These are phyloP conservation scores for Fusarium napiforme DNA, from an alignment of 2,329 filamentous ascomycete species.

Conservation along the genomic window DNA sequence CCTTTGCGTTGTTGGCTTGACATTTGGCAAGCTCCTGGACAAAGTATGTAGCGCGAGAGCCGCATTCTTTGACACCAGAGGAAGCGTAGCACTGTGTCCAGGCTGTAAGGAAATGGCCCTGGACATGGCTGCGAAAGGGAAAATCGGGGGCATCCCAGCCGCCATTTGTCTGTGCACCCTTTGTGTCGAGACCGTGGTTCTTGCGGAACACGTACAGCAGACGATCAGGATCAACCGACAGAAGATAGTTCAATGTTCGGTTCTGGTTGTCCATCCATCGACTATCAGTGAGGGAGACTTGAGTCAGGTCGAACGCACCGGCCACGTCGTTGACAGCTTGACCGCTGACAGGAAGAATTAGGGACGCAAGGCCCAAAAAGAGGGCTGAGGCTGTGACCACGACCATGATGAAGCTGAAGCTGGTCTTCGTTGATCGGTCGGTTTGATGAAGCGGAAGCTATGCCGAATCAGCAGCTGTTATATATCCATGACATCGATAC, in stretches of 20 bases:
- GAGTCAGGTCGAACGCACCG: constrained; percentile 11
- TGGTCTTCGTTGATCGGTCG: neutral
- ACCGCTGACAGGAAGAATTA: neutral
- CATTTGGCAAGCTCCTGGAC: constrained; percentile 61
- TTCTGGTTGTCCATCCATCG: constrained; percentile 37
- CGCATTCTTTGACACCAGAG: constrained; percentile 55
- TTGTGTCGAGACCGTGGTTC: constrained; percentile 47
- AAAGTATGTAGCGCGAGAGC: constrained; percentile 58
- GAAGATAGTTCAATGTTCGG: constrained; percentile 26
- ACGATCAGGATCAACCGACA: constrained; percentile 20
- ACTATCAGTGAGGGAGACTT: constrained; percentile 28
- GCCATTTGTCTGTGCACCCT: constrained; percentile 57
- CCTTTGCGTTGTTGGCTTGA: constrained; percentile 60
- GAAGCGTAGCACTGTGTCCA: constrained; percentile 62
- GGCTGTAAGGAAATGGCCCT: constrained; percentile 62
- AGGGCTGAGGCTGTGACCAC: constrained; percentile 14
- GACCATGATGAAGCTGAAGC: constrained; percentile 3
- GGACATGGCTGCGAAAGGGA: constrained; percentile 62
- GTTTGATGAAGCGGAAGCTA: neutral
- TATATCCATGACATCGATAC: neutral
- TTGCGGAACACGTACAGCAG: constrained; percentile 28
- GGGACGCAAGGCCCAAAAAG: neutral
- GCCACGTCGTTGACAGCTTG: constrained; percentile 13
- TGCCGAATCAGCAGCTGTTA: neutral
- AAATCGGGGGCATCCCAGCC: constrained; percentile 66